Evolutionary conservation across 2,329 filamentous ascomycete genomes (phyloP).

Genomic region (Trichoderma cornu-damae): DNA sequence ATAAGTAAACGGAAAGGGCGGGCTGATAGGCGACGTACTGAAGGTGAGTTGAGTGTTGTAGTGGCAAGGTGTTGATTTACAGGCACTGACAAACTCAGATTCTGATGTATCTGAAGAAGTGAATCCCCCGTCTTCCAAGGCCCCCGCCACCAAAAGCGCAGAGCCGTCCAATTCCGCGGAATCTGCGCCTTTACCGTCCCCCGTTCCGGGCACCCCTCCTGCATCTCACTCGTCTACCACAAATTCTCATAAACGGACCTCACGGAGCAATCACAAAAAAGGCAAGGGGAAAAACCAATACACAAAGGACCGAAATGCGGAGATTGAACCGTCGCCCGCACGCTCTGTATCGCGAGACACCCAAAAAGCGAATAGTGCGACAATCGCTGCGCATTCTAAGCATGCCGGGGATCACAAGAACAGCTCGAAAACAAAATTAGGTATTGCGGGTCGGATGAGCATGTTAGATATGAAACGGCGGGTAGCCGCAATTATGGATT

Average conservation of each 20-base stretch:
- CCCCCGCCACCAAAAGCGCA: constrained; percentile 28
- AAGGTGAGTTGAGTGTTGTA: constrained; percentile 52
- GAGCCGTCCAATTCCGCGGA: constrained; percentile 31
- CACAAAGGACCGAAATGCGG: constrained; percentile 64
- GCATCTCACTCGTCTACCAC: constrained; percentile 43
- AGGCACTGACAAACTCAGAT: constrained; percentile 42
- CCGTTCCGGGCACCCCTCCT: constrained; percentile 38
- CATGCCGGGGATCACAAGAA: constrained; percentile 47
- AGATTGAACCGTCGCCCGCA: constrained; percentile 52
- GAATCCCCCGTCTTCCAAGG: constrained; percentile 42
- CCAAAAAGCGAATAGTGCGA: constrained; percentile 35
- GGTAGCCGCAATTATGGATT: constrained; percentile 79
- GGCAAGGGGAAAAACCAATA: constrained; percentile 76
- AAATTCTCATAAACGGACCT: constrained; percentile 53
- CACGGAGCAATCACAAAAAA: constrained; percentile 58
- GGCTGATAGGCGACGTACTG: constrained; percentile 71
- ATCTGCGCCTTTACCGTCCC: constrained; percentile 26
- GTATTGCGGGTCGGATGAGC: constrained; percentile 63
- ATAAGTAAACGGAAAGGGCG: constrained; percentile 76
- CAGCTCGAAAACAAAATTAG: constrained; percentile 45
- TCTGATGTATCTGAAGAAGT: constrained; percentile 68
- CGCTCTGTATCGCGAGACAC: constrained; percentile 51
- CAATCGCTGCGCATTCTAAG: constrained; percentile 33
- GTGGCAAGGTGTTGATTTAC: neutral
- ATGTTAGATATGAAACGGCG: constrained; percentile 86